A percentile compares a stretch with the other conserved stretches of the same genome.
phyloP scores from a whole-genome alignment of 257 asterid species.

The Solanum medicagineum region DNA sequence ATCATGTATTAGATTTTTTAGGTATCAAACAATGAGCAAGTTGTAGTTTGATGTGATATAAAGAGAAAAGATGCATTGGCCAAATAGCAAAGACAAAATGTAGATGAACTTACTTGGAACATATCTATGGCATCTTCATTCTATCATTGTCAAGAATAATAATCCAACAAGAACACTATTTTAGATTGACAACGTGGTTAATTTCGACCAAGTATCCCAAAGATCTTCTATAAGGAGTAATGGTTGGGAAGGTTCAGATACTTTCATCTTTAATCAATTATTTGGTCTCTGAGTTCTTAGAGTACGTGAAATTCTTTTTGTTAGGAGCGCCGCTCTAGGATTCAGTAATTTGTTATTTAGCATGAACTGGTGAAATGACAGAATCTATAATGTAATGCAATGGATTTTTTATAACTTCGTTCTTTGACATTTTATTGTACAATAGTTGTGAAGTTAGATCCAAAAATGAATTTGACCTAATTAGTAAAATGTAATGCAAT shows the following conservation, averaged over 20 bases:
- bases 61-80: not conserved
- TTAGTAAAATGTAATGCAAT: not conserved
- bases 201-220: not conserved
- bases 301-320: no score
- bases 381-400: no score
- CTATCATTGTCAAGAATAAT: not conserved
- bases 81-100: not conserved
- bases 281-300: no score
- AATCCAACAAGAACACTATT: not conserved
- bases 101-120: not conserved
- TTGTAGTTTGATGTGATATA: not conserved
- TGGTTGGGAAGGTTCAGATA: not conserved
- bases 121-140: not conserved
- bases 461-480: not conserved
- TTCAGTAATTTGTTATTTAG: no score
- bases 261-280: no score
- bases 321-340: no score
- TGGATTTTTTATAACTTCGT: no score
- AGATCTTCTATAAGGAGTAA: not conserved
- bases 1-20: not conserved
- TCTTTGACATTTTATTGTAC: not conserved
- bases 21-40: not conserved
- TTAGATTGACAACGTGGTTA: not conserved
- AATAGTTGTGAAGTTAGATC: not conserved
- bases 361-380: no score